Evolutionary conservation across 1,284 basidiomycete species (phyloP), one percentile per base, ranked within the genome.

Genomic region (Hemileccinum hortonii): DNA sequence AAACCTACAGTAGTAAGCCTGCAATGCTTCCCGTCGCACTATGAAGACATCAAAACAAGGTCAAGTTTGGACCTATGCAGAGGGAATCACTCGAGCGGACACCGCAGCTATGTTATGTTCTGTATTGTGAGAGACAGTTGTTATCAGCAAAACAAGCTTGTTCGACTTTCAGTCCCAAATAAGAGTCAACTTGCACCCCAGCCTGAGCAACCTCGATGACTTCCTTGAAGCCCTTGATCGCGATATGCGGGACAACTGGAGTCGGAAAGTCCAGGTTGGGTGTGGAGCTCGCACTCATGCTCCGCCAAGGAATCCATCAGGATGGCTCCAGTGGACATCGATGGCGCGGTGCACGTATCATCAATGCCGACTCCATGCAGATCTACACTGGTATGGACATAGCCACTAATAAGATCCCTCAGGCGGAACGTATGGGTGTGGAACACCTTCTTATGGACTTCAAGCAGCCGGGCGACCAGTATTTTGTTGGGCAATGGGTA

Each of bases 301-400:
- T 87, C 26, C 61, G 74, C 15, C 66, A 71, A 40, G 59, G 58
- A 24, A 24, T 57, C 44, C 37, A 47, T 47, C 51, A 50, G 44
- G 56, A 52, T 43, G 7, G 12, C n/a, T 26, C 51, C 11, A n/a
- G 62, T 32, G 63, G 59, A 19, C 67, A 70, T 61, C 71, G 69
- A 37, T 87, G 84, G 78, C 70, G 68, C 16, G 80, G 82, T 16
- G 87, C 86, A 15, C 80, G 86, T 63, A 80, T 98, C 59, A 88
- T 99, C 66, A 98, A 97, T 61, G 92, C 94, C 10, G 97, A 99
- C 72, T 87, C 96, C 11, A 99, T 99, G 95, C 97, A 99, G 72
- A 87, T 95, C 15, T 99, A 99, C 70, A 76, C 78, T n/a, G 95
- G 96, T 0, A 79, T 99, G 63, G 91, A 98, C 68, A 77, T 97